Evolutionary conservation across 805 yeast genomes (phyloP).

Genomic region (Wickerhamiella alocasiicola): DNA sequence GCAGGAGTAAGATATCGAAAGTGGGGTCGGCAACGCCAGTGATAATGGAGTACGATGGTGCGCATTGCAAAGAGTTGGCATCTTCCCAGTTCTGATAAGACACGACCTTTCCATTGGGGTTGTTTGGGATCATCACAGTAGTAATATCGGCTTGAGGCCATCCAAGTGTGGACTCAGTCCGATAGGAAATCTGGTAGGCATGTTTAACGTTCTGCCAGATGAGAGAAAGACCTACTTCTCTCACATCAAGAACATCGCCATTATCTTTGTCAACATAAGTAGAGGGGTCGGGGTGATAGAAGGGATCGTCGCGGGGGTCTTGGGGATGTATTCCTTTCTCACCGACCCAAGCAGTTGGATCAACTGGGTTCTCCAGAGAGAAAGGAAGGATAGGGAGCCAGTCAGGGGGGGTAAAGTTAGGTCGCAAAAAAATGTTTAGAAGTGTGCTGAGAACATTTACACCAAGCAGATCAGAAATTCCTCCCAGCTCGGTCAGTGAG

Average conservation of each 20-base stretch:
- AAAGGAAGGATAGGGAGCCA: constrained; percentile 7
- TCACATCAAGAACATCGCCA: constrained; percentile 16
- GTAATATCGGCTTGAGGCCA: constrained; percentile 13
- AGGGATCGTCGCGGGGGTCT: constrained; percentile 16
- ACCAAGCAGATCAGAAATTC: constrained; percentile 10
- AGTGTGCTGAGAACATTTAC: constrained; percentile 25
- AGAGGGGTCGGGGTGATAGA: constrained; percentile 13
- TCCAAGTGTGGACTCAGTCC: constrained; percentile 12
- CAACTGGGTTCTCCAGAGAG: constrained; percentile 3
- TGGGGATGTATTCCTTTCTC: background rate
- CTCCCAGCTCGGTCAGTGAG: constrained; percentile 1
- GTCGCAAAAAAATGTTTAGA: constrained; percentile 22
- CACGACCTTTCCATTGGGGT: constrained; percentile 13
- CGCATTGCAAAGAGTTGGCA: constrained; percentile 17
- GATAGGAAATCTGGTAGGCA: constrained; percentile 15
- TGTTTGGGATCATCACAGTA: constrained; percentile 15
- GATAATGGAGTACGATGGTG: constrained; percentile 19
- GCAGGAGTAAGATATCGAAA: constrained; percentile 14
- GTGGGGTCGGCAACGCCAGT: constrained; percentile 13
- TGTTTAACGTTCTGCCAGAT: constrained; percentile 8
- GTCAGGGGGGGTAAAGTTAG: constrained; percentile 4
- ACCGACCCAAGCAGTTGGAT: constrained; percentile 6
- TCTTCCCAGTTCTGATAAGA: constrained; percentile 22
- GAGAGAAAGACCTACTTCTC: constrained; percentile 15
- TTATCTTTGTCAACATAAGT: constrained; percentile 9